Evolutionary conservation across 2,329 filamentous ascomycete species (phyloP).

Genomic region (Lasiodiplodia sp.): DNA sequence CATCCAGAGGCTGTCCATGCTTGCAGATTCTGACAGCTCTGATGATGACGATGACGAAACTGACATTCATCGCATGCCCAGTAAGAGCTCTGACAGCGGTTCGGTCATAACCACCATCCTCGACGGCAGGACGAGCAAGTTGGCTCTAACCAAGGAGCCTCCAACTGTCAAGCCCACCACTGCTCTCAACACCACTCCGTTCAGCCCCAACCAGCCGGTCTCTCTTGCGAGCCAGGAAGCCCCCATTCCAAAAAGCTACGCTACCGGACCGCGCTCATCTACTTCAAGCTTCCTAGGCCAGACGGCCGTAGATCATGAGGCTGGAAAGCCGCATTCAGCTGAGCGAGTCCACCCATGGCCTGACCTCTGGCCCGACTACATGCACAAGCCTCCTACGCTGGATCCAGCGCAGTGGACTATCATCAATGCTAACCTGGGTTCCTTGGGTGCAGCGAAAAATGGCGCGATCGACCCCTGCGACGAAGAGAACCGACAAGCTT

Average conservation of each 20-base stretch:
- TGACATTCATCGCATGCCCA: neutral
- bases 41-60: neutral
- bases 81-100: neutral
- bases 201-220: neutral
- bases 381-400: neutral
- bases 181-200: neutral
- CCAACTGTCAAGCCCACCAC: neutral
- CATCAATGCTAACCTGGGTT: neutral
- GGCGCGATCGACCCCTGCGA: neutral
- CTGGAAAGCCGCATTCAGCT: neutral
- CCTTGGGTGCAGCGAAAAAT: neutral
- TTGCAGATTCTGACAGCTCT: neutral
- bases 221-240: neutral
- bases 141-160: neutral
- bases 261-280: neutral
- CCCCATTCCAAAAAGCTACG: neutral
- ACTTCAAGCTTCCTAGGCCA: neutral
- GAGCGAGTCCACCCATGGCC: constrained; percentile 20
- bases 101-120: neutral
- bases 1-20: neutral
- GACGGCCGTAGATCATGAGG: too few species aligned
- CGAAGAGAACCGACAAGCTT: constrained; percentile 5
- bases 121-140: neutral
- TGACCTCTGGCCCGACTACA: neutral
- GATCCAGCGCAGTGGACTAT: neutral